phyloP scores from a whole-genome alignment of 495 filamentous ascomycete species.

The Daldinia vernicosa region DNA sequence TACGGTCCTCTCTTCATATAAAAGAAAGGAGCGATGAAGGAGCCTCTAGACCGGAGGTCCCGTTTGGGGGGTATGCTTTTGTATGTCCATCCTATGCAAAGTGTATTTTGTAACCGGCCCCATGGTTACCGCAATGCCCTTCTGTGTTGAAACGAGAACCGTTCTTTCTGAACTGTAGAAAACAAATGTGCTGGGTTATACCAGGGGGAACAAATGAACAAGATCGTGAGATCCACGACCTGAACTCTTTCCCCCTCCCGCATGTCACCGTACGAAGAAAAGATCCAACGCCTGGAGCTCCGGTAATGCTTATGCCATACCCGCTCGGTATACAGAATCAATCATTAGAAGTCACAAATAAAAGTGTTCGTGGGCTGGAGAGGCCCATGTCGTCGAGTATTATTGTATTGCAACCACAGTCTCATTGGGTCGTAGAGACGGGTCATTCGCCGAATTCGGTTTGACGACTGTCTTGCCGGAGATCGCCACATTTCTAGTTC shows the following conservation, averaged over 20 bases:
- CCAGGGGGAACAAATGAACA: constrained; percentile 26
- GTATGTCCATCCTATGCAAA: constrained; percentile 47
- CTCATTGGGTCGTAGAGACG: constrained; percentile 48
- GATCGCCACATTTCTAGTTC: constrained; percentile 63
- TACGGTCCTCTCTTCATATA: background rate
- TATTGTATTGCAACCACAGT: constrained; percentile 41
- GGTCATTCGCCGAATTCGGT: constrained; percentile 59
- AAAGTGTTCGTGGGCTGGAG: constrained; percentile 41
- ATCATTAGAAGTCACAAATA: constrained; percentile 41
- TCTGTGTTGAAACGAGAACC: constrained; percentile 36
- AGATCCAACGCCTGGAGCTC: constrained; percentile 49
- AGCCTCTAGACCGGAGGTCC: constrained; percentile 6
- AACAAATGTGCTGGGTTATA: constrained; percentile 27
- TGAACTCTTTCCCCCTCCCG: constrained; percentile 3
- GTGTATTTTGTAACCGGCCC: constrained; percentile 37
- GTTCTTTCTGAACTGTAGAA: constrained; percentile 33
- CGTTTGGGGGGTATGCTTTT: constrained; percentile 34
- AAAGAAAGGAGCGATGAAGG: constrained; percentile 1
- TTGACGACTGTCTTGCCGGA: constrained; percentile 61
- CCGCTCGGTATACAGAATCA: constrained; percentile 49
- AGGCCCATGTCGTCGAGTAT: constrained; percentile 39
- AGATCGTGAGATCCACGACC: constrained; percentile 13
- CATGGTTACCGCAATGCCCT: constrained; percentile 39
- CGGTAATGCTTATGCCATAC: constrained; percentile 45
- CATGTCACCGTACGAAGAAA: constrained; percentile 19